phyloP scores from a whole-genome alignment of 768 basidiomycete genomes.

The Tulasnella sp. region DNA sequence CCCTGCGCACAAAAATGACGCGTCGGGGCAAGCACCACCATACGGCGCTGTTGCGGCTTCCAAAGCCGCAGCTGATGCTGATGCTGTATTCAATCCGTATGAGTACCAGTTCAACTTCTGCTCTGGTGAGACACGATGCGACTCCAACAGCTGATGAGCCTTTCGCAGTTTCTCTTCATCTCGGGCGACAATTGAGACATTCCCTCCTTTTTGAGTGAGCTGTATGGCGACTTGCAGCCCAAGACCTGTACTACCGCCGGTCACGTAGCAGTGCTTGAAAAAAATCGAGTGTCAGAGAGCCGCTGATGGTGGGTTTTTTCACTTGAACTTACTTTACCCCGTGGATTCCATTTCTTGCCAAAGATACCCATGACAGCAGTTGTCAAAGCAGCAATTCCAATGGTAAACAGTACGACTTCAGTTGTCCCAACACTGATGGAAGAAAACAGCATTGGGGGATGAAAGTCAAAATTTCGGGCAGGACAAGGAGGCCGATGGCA shows the following conservation, averaged over 20 bases:
- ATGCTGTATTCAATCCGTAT: conserved; percentile 43
- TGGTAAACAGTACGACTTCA: no score
- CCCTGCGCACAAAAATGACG: conserved; percentile 75
- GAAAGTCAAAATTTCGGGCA: no score
- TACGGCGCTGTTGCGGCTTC: conserved; percentile 43
- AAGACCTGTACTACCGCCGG: conserved; percentile 71
- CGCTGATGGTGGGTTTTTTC: not conserved
- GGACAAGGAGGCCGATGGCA: no score
- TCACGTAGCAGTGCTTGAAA: conserved; percentile 67
- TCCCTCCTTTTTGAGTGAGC: conserved; percentile 54
- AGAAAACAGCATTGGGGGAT: no score
- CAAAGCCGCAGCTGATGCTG: conserved; percentile 47
- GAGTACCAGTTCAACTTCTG: conserved; percentile 59
- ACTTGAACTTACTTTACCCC: conserved; percentile 30
- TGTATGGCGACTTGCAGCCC: conserved; percentile 61
- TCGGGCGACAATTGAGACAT: conserved; percentile 77
- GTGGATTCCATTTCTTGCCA: conserved; percentile 36
- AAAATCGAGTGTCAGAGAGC: not conserved
- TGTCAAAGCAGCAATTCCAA: no score
- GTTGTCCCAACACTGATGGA: no score
- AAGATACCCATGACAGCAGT: conserved; percentile 15
- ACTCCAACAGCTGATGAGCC: conserved; percentile 54
- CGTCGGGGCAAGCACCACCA: conserved; percentile 52
- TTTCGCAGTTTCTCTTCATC: conserved; percentile 48
- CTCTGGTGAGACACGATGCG: conserved; percentile 30